A percentile compares a stretch with the other conserved stretches of the same genome.
Conservation (phyloP, 176 grass and related monocot genomes). For the Triticum turgidum region DNA sequence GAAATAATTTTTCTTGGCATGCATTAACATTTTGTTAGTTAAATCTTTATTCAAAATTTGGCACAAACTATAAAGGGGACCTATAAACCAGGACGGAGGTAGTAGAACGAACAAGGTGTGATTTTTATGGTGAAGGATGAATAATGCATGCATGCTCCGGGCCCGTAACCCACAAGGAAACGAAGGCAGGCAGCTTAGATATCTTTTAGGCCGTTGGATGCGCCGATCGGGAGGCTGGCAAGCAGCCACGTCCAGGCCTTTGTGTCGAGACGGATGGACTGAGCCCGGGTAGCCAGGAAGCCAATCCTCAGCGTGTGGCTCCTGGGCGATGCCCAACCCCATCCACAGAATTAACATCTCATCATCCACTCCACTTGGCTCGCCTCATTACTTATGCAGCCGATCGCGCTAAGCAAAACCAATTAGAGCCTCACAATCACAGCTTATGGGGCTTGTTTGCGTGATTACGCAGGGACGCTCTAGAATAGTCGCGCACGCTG, state of each 20-base stretch:
- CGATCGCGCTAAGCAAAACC: background rate
- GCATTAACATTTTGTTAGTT: no score
- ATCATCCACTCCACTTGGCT: background rate
- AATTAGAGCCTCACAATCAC: background rate
- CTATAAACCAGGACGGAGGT: no score
- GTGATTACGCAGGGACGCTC: background rate
- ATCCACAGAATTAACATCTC: constrained; percentile 40
- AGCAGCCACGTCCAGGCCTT: background rate
- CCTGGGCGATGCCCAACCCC: background rate
- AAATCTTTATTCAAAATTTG: no score
- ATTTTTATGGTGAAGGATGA: constrained; percentile 6
- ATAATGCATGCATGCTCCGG: background rate
- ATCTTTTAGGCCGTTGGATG: background rate
- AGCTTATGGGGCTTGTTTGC: background rate
- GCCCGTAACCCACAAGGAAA: background rate
- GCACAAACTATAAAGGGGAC: no score
- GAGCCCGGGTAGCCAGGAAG: background rate
- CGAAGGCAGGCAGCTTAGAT: background rate
- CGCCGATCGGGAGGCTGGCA: background rate
- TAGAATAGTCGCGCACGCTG: constrained; percentile 3
- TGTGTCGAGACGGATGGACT: background rate
- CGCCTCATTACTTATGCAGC: background rate
- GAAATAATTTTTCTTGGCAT: no score
- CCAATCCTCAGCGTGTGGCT: constrained; percentile 59
- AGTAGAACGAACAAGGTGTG: background rate